Percentiles rank a stretch among this genome's conserved stretches.
phyloP scores from a whole-genome alignment of 768 basidiomycete genomes.

The Lactifluus hygrophoroides region DNA sequence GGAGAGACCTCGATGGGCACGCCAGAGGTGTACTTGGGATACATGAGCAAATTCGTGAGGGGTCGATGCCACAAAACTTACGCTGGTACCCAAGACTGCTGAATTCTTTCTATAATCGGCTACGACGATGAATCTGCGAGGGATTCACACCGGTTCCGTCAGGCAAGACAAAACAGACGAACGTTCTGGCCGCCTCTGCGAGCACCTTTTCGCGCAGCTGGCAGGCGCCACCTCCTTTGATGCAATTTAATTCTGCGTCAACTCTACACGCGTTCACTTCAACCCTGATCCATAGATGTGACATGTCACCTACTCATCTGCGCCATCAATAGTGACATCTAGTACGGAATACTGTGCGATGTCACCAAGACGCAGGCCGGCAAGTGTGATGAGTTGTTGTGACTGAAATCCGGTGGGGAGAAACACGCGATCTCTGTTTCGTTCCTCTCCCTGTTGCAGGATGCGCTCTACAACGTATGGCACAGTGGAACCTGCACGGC shows the following conservation, averaged over 20 bases:
- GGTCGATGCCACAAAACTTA: slow-evolving; percentile 32
- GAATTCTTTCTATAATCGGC: slow-evolving; percentile 97
- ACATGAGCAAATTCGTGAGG: slow-evolving; percentile 6
- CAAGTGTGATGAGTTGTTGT: slow-evolving; percentile 84
- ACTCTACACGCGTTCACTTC: slow-evolving; percentile 45
- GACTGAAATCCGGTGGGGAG: slow-evolving; percentile 97
- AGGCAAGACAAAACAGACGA: slow-evolving; percentile 24
- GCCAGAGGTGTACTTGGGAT: slow-evolving; percentile 67
- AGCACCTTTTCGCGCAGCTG: slow-evolving; percentile 96
- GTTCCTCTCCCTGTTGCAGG: slow-evolving; percentile 64
- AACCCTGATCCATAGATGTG: neutral
- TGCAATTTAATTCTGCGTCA: slow-evolving; percentile 77
- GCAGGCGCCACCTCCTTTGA: slow-evolving; percentile 97
- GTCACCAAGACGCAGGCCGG: slow-evolving; percentile 73
- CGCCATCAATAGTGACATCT: slow-evolving; percentile 97
- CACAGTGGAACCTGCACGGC: slow-evolving; percentile 71
- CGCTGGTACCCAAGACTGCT: slow-evolving; percentile 68
- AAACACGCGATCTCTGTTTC: slow-evolving; percentile 78
- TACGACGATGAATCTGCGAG: slow-evolving; percentile 69
- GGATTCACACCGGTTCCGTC: neutral
- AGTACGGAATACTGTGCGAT: slow-evolving; percentile 81
- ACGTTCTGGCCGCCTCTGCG: slow-evolving; percentile 90
- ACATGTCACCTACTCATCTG: slow-evolving; percentile 69
- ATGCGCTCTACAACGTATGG: slow-evolving; percentile 97
- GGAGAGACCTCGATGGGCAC: slow-evolving; percentile 96